Evolutionary conservation across 176 grass and related monocot genomes (phyloP).

Genomic region (Avena sativa): DNA sequence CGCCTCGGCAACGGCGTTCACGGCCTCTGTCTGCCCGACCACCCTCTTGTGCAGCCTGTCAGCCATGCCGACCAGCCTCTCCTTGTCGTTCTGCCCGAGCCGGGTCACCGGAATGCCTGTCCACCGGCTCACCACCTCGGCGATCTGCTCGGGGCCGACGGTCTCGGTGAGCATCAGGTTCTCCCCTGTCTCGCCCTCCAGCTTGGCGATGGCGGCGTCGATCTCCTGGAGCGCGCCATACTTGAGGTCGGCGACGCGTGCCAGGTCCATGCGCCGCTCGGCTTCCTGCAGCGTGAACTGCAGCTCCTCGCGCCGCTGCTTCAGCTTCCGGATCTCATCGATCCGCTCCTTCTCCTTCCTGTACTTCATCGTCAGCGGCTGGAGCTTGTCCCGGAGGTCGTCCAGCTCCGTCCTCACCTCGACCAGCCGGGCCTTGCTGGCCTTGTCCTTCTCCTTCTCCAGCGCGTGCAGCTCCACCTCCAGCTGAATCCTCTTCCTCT

Average conservation of each 20-base stretch:
- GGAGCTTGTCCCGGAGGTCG: conserved; percentile 81
- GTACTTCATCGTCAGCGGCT: conserved; percentile 79
- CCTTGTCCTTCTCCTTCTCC: conserved; percentile 94
- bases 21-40: conserved; percentile 61
- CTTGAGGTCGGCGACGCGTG: conserved; percentile 69
- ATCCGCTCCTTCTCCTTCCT: conserved; percentile 83
- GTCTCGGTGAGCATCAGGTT: conserved; percentile 86
- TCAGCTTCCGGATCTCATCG: conserved; percentile 77
- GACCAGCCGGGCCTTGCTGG: conserved; percentile 69
- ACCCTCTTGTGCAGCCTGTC: conserved; percentile 77
- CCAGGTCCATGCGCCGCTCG: conserved; percentile 77
- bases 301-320: conserved; percentile 64
- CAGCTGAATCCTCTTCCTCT: conserved; percentile 78
- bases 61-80: conserved; percentile 63
- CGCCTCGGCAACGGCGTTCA: conserved; percentile 83
- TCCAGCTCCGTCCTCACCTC: conserved; percentile 80
- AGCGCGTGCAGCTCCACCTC: conserved; percentile 80
- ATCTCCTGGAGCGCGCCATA: conserved; percentile 72
- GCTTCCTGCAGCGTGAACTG: conserved; percentile 72
- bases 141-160: conserved; percentile 76
- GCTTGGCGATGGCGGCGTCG: conserved; percentile 66
- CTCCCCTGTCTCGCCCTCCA: conserved; percentile 74
- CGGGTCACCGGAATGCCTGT: conserved; percentile 88
- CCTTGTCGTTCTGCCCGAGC: conserved; percentile 86
- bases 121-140: conserved; percentile 87